Evolutionary conservation across 2,329 filamentous ascomycete species (phyloP).

Genomic region (Cladosporium sp.): DNA sequence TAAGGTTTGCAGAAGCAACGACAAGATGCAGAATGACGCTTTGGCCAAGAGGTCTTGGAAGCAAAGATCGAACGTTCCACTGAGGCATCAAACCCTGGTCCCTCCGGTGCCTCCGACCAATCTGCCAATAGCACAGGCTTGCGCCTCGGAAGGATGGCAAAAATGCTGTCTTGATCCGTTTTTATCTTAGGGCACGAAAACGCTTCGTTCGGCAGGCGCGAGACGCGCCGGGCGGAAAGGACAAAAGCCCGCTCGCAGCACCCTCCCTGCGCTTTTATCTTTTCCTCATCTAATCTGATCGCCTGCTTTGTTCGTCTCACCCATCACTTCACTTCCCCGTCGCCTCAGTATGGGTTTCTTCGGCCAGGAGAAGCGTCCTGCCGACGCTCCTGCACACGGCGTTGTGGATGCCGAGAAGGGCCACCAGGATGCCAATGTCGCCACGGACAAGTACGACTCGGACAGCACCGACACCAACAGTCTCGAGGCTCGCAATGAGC

Average conservation of each 20-base stretch:
- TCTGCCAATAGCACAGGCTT: background rate
- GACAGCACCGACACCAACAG: conserved; percentile 28
- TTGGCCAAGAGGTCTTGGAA: conserved; percentile 6
- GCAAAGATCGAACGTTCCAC: conserved; percentile 1
- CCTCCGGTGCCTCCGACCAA: background rate
- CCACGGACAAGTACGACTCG: conserved; percentile 19
- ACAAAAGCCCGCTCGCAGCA: conserved; percentile 11
- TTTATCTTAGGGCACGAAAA: conserved; percentile 6
- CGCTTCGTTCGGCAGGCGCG: conserved; percentile 1
- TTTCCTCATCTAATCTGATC: conserved; percentile 17
- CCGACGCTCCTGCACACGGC: background rate
- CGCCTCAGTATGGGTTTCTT: conserved; percentile 9
- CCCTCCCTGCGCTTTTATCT: background rate
- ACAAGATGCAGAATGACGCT: conserved; percentile 3
- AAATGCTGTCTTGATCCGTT: background rate
- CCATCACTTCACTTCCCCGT: background rate
- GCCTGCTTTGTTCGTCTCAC: background rate
- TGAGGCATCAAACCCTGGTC: conserved; percentile 7
- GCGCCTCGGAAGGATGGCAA: background rate
- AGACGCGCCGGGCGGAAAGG: background rate
- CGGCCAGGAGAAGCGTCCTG: background rate
- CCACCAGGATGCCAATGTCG: background rate
- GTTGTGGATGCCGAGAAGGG: conserved; percentile 6
- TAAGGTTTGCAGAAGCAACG: conserved; percentile 16
- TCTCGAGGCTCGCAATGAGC: conserved; percentile 35